Evolutionary conservation across 345 rosid genomes (phyloP).

Genomic region (Linum trigynum): DNA sequence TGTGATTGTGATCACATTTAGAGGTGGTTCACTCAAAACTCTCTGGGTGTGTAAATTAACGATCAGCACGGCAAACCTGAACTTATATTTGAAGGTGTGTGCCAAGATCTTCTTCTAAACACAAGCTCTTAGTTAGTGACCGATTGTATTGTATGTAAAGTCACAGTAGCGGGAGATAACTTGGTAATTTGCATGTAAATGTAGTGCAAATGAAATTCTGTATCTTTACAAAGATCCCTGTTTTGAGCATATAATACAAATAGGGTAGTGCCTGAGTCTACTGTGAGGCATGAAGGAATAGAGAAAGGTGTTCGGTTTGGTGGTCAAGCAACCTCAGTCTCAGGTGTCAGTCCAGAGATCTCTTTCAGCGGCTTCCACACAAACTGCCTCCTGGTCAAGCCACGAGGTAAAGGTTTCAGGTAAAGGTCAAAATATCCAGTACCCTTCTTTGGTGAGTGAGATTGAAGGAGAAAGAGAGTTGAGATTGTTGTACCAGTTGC

Average conservation of each 20-base stretch:
- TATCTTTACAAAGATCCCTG: too few relatives aligned
- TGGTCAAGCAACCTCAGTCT: constrained; percentile 16
- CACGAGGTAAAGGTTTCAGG: not conserved
- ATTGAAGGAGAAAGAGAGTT: not conserved
- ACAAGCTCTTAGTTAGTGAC: too few relatives aligned
- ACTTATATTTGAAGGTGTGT: too few relatives aligned
- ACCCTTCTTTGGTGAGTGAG: not conserved
- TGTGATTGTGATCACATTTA: not conserved
- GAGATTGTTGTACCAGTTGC: constrained; percentile 51
- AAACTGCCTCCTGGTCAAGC: constrained; percentile 59
- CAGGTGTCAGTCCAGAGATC: constrained; percentile 48
- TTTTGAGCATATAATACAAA: too few relatives aligned
- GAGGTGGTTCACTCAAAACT: too few relatives aligned
- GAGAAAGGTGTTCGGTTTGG: not conserved
- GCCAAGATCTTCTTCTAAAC: too few relatives aligned
- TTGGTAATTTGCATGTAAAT: too few relatives aligned
- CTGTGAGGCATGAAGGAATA: not conserved
- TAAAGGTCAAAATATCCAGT: not conserved
- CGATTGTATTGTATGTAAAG: too few relatives aligned
- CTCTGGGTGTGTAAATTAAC: too few relatives aligned
- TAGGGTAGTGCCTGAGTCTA: not conserved
- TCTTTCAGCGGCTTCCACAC: constrained; percentile 79
- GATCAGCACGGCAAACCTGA: too few relatives aligned
- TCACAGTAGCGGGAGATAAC: too few relatives aligned
- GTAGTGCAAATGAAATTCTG: too few relatives aligned